A percentile compares a stretch with the other conserved stretches of the same genome.
Conservation (phyloP, 108 stramenopile genomes). For the Hondaea fermentalgiana region DNA sequence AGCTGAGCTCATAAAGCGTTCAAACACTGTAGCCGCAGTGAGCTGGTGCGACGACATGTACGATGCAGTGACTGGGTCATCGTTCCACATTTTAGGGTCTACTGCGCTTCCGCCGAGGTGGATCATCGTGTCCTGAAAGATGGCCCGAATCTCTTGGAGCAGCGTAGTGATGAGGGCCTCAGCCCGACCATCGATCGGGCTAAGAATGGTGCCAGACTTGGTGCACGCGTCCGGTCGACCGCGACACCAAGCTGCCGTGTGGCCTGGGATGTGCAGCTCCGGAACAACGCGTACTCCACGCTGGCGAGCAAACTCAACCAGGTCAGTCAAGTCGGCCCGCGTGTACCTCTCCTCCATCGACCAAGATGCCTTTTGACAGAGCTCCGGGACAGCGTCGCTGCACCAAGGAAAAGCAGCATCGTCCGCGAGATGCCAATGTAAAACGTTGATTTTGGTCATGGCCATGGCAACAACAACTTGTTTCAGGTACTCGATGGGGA, state of each 20-base stretch:
- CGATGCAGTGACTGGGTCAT: not conserved
- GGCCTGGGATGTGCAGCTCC: slow-evolving; percentile 67
- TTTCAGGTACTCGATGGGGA: slow-evolving; percentile 52
- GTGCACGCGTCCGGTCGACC: slow-evolving; percentile 31
- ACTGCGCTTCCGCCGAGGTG: slow-evolving; percentile 72
- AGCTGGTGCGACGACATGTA: slow-evolving; percentile 32
- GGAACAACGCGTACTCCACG: slow-evolving; percentile 61
- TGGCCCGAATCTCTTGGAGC: not conserved
- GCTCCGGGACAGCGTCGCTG: not conserved
- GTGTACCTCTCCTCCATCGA: slow-evolving; percentile 34
- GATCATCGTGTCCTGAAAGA: not conserved
- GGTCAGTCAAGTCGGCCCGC: slow-evolving; percentile 41
- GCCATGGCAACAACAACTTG: slow-evolving; percentile 55
- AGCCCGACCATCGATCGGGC: not conserved
- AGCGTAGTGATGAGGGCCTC: not conserved
- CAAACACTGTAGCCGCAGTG: not conserved
- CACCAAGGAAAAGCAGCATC: slow-evolving; percentile 50
- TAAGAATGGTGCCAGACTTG: not conserved
- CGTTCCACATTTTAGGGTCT: slow-evolving; percentile 41
- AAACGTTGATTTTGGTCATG: slow-evolving; percentile 59
- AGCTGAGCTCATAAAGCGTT: slow-evolving; percentile 15
- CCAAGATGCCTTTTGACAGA: slow-evolving; percentile 19
- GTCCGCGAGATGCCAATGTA: slow-evolving; percentile 70
- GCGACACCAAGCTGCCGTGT: slow-evolving; percentile 39
- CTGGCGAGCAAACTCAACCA: slow-evolving; percentile 47